Conservation (phyloP, 1,139 yeast genomes). For the Candida tetrigidarum region DNA sequence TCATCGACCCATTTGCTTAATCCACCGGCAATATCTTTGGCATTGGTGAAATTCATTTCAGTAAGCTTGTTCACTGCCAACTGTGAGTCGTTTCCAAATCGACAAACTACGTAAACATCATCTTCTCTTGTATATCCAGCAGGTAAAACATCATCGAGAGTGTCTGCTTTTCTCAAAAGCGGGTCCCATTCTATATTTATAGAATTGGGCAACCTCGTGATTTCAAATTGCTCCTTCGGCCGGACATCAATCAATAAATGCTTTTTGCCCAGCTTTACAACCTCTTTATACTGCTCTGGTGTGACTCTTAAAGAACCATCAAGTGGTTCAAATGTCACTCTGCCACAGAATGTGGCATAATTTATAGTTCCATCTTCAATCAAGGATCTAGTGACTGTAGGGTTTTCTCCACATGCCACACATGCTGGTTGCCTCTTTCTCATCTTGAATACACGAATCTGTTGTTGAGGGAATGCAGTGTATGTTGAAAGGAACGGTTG, state of each 20-base stretch:
- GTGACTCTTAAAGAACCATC: conserved; percentile 46
- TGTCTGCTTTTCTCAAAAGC: conserved; percentile 38
- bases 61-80: conserved; percentile 64
- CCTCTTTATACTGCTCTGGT: conserved; percentile 43
- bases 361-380: conserved; percentile 56
- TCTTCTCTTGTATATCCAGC: conserved; percentile 24
- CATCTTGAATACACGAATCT: conserved; percentile 77
- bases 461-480: conserved; percentile 75
- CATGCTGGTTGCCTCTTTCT: conserved; percentile 68
- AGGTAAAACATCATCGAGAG: conserved; percentile 30
- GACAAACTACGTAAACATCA: conserved; percentile 61
- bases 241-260: conserved; percentile 73
- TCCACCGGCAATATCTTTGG: conserved; percentile 80
- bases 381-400: conserved; percentile 46
- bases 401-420: conserved; percentile 62
- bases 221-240: conserved; percentile 73
- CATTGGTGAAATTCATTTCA: conserved; percentile 53
- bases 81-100: conserved; percentile 93
- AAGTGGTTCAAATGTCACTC: conserved; percentile 41
- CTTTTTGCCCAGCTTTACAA: conserved; percentile 13
- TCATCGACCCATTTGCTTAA: conserved; percentile 67
- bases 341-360: conserved; percentile 79
- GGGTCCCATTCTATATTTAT: conserved; percentile 66
- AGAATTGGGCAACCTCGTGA: conserved; percentile 64
- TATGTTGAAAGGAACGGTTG: conserved; percentile 73